Base-by-base conservation (phyloP, 1,284 basidiomycete species). In the Peniophora sp. region DNA sequence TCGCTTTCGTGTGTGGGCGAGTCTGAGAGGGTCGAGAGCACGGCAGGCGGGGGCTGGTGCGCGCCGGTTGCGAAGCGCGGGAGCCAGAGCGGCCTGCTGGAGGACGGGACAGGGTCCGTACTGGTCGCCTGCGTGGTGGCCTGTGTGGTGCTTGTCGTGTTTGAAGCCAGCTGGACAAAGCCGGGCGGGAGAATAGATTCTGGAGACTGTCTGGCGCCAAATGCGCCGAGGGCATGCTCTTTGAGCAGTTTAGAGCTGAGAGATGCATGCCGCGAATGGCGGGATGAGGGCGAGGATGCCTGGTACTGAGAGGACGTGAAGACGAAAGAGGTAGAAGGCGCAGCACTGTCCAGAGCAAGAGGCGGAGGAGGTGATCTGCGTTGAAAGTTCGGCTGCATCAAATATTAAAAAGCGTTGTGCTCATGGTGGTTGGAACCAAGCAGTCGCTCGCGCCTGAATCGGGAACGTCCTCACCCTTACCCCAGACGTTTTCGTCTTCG, bases 241-340 rank as follows among this genome's bases (percentile, higher is more conserved):
- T 39, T 42, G 48, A n/a, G 22, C 18, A 5, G 10, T 18, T 20
- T 42, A 39, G 11, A 3, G 18, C 15, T n/a, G 23, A 17, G 48
- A 20, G n/a, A 49, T 17, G 39, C 15, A 22, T 8, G 48, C 22
- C 37, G 48, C 22, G 39, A 14, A 24, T 22, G 12, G 1, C n/a
- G n/a, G 23, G 27, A 8, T 11, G 18, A 15, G 42, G 39, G 24
- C 17, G n/a, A n/a, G 5, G 23, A n/a, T 42, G 34, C 14, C 32
- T 17, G 37, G 42, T 46, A 51, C 8, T 50, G 47, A 17, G 53
- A 54, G 15, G 53, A 54, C 2, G 47, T 52, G 47, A 54, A 54
- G 18, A 54, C 50, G 27, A 49, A 54, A 22, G 52, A 44, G 14
- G 41, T 37, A 6, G 24, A 34, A n/a, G 39, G 34, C 9, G 22